These are phyloP conservation scores for Sonneratia caseolaris DNA, from an alignment of 345 rosid genomes.

Conservation along the genomic window DNA sequence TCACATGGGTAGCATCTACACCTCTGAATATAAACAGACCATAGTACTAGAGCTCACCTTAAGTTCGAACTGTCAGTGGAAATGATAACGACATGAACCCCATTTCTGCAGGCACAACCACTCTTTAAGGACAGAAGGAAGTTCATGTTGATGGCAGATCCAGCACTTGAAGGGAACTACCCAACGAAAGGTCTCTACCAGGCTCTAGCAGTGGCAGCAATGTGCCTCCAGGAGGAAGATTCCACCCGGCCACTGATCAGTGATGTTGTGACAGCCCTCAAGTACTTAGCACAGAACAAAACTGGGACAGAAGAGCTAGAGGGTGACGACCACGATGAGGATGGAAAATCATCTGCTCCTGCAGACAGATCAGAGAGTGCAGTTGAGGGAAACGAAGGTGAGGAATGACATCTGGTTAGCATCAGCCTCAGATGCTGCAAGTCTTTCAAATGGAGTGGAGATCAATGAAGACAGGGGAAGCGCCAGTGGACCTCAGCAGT, in stretches of 20 bases:
- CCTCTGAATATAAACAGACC: neutral
- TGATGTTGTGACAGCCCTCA: constrained; percentile 40
- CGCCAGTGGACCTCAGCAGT: no score
- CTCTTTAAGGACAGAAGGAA: constrained; percentile 33
- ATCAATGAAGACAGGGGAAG: no score
- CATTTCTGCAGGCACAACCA: constrained; percentile 29
- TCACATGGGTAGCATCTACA: constrained; percentile 14
- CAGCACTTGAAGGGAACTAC: constrained; percentile 26
- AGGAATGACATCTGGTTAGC: no score
- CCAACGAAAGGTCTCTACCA: constrained; percentile 35
- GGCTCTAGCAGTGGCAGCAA: constrained; percentile 45
- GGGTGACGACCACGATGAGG: neutral
- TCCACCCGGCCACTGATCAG: constrained; percentile 34
- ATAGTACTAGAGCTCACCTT: no score
- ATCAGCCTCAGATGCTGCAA: no score
- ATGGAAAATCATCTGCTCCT: neutral
- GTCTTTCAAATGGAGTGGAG: no score
- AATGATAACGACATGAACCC: neutral
- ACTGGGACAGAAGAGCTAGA: neutral
- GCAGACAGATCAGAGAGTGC: no score
- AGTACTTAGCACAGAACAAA: constrained; percentile 19
- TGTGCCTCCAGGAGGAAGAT: constrained; percentile 49
- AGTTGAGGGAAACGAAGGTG: no score
- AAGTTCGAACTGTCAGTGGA: no score
- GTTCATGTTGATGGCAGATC: constrained; percentile 36